Base-by-base conservation (phyloP, 495 filamentous ascomycete genomes). In the Apiosordaria backusii region DNA sequence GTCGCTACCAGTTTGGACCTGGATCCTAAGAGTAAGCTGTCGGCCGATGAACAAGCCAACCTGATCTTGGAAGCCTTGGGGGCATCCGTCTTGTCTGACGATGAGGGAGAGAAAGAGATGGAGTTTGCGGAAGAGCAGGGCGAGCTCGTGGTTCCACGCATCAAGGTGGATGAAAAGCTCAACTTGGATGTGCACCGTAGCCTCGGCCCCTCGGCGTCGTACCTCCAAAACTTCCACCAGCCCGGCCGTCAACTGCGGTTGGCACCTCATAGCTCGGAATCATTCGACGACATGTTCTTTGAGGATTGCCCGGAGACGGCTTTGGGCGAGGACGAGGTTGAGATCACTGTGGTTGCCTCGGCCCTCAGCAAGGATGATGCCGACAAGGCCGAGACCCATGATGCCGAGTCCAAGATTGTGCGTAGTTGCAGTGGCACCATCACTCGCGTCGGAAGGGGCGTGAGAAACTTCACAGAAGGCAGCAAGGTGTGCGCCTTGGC, bases 341-440 rank as follows among this genome's bases (percentile, higher is more conserved):
- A 84, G 59, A 72, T 84, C 23, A 29, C 69, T 22, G 72, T 83
- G 22, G 70, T 67, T 19, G 80, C 80, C 27, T 75, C 57, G 16
- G 50, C 61, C 7, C 50, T 72, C 10, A 69, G 69, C 2, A 50
- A 35, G 4, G 71, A 74, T 22, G 73, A 86, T 74, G 79, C 81
- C 64, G 67, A 78, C 19, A 66, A 79, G 25, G 73, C 79, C 27
- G 74, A 74, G 6, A 71, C 78, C 50, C 77, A 74, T 0, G 68
- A 78, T 6, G 63, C 80, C 4, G 64, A 68, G 55, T 52, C 59
- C 50, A 10, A 58, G 3, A 71, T 77, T 21, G 68, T 70, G 1
- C 72, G 75, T 25, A 80, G 82, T 61, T 76, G 72, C 18, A 76
- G 75, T 40, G 83, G 81, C 4, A 74, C 77, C 21, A 69, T 84